Percentiles rank a stretch among this genome's conserved stretches.
Evolutionary conservation across 2,329 filamentous ascomycete genomes (phyloP).

Genomic region (Catunica adiposa): DNA sequence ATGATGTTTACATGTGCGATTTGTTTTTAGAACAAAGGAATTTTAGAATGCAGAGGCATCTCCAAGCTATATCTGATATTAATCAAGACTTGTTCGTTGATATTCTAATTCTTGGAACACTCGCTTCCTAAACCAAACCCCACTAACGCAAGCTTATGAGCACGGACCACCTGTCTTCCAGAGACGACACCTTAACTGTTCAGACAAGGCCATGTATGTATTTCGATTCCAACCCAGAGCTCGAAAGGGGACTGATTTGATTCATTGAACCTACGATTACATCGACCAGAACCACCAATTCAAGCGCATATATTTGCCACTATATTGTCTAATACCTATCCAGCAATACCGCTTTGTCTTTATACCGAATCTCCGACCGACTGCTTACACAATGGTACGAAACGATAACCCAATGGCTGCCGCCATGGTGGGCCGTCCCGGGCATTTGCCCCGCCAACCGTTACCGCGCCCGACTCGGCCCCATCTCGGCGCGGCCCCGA

Average conservation of each 20-base stretch:
- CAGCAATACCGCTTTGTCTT: no score
- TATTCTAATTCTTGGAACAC: no score
- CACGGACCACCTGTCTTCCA: constrained; percentile 11
- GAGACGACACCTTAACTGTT: constrained; percentile 15
- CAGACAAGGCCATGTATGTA: constrained; percentile 14
- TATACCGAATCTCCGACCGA: background rate
- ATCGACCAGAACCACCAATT: background rate
- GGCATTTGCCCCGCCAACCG: background rate
- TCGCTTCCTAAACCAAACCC: background rate
- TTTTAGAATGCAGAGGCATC: no score
- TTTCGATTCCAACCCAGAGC: constrained; percentile 3
- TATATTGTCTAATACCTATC: background rate
- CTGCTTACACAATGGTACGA: constrained; percentile 7
- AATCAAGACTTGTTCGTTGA: no score
- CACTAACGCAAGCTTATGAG: constrained; percentile 6
- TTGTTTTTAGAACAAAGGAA: no score
- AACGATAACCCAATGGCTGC: background rate
- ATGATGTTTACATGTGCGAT: no score
- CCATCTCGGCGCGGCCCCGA: background rate
- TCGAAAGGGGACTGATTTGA: constrained; percentile 7
- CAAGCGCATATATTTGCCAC: background rate
- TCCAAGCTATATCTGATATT: no score
- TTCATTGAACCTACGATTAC: constrained; percentile 1
- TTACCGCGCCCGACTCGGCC: background rate
- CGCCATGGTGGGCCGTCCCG: background rate